Evolutionary conservation across 2,329 filamentous ascomycete genomes (phyloP), one percentile per base, ranked within the genome.

Genomic region (Scedosporium aurantiacum): DNA sequence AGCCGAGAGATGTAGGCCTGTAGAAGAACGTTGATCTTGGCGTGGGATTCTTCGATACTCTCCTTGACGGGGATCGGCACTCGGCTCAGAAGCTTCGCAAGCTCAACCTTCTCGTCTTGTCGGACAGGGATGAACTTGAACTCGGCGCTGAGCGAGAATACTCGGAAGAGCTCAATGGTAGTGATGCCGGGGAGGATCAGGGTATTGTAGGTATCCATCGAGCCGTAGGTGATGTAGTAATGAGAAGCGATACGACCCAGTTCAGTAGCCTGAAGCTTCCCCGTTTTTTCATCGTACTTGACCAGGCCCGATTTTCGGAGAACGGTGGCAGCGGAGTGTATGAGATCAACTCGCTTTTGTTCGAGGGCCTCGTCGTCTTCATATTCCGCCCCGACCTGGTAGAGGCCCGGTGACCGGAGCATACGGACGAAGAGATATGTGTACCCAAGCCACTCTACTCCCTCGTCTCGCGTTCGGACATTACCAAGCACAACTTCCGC

Each of bases 91-190:
- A 99, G 79, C 73, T 97, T 97, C 4, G 91, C 91, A 60, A 99
- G 80, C 74, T 99, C 94, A 37, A 99, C 80, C 78, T 97, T 97
- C 78, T 99, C 94, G 68, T 99, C 94, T 70, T 97, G 92, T 50
- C 94, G 88, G 41, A 99, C 93, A 1, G 94, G 94, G 50, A 99
- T 99, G 73, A 96, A 99, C 74, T 97, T 97, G 81, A 99, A 99
- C 73, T 99, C 94, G 61, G 95, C 91, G 70, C 94, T 97, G 41
- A 97, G 82, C 12, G 95, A 88, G 71, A 99, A 99, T 28, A 99
- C 87, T 50, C 95, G 87, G 85, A 99, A 97, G 50, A 99, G 82
- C 74, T 99, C 94, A 65, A 99, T 96, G 5, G 90, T 90, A 27
- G 89, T 91, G 67, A 97, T 94, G 10, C 88, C 91, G 14, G 93